Evolutionary conservation across 192 early-diverging fungal genomes (phyloP).

Genomic region (Linnemannia hyalina): DNA sequence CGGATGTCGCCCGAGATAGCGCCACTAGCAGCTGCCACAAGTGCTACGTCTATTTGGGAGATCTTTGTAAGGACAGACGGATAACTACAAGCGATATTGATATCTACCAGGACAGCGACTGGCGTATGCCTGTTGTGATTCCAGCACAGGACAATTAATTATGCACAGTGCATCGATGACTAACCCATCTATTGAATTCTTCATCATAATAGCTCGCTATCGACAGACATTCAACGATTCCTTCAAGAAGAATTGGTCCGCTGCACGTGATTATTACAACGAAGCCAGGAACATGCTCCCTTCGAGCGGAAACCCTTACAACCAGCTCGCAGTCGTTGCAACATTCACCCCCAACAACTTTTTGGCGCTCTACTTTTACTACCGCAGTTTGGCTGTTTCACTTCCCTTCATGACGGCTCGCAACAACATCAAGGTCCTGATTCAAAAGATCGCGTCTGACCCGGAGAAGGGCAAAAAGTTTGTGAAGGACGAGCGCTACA

Average conservation of each 20-base stretch:
- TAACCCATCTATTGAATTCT: neutral
- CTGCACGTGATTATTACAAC: conserved; percentile 73
- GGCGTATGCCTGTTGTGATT: neutral
- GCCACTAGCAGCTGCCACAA: conserved; percentile 63
- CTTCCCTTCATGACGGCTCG: conserved; percentile 63
- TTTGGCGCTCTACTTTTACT: conserved; percentile 63
- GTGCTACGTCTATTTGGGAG: conserved; percentile 75
- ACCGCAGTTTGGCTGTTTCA: conserved; percentile 61
- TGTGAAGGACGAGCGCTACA: conserved; percentile 36
- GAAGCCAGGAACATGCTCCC: conserved; percentile 73
- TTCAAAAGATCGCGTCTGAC: conserved; percentile 53
- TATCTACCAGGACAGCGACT: neutral
- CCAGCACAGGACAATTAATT: neutral
- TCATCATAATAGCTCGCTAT: conserved; percentile 66
- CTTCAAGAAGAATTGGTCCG: conserved; percentile 68
- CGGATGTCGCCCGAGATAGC: conserved; percentile 40
- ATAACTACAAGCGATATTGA: neutral
- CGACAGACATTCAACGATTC: conserved; percentile 69
- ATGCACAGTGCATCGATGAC: neutral
- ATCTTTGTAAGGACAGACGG: conserved; percentile 64
- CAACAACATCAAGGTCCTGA: conserved; percentile 60
- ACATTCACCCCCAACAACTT: conserved; percentile 67
- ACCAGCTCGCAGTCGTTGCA: conserved; percentile 81
- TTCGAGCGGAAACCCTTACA: conserved; percentile 71
- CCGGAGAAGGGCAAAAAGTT: conserved; percentile 43